Base-by-base conservation (phyloP, 2,329 filamentous ascomycete genomes). In the Xylaria polymorpha region DNA sequence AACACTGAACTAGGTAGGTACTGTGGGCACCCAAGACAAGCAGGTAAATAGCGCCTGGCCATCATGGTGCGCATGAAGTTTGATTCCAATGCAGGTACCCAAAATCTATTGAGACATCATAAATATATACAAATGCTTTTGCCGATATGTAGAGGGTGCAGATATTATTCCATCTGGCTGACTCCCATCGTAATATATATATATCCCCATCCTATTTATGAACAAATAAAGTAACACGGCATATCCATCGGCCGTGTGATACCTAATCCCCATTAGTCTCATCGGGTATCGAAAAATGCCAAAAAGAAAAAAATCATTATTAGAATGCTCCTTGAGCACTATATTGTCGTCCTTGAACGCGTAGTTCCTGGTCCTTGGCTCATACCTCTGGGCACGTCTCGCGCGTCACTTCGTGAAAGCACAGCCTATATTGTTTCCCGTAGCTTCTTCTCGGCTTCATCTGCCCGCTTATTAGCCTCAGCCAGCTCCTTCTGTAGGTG, bases 401-500 rank as follows among this genome's bases (percentile, higher is more conserved):
- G 29, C 35, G 20, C 41, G 43, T 22, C 25, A 37, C 14, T n/a
- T 14, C 22, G 1, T 67, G 37, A 63, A 48, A 55, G 59, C 18
- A 43, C 25, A 15, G 41, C 20, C 46, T 60, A 25, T 22, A 41
- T 50, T 61, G 73, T 72, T 64, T 74, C 74, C 48, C 66, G 71
- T n/a, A 93, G 76, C 78, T 88, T 89, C 74, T 86, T 87, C 77
- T 93, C 92, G 18, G 91, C 88, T 65, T 86, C 85, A 29, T 86
- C 86, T 15, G 94, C 87, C 74, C 89, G 84, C 69, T 82, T 83
- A 61, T 90, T 90, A 25, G 90, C 90, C 41, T 89, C 87, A 2
- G 85, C 87, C 18, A 94, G 83, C 77, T 97, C 92, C 74, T 88
- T 84, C 80, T 97, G 90, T 70, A 99, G 81, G 69, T 90, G 87